Conservation (phyloP, 1,139 yeast genomes). For the Debaryomyces subglobosus region DNA sequence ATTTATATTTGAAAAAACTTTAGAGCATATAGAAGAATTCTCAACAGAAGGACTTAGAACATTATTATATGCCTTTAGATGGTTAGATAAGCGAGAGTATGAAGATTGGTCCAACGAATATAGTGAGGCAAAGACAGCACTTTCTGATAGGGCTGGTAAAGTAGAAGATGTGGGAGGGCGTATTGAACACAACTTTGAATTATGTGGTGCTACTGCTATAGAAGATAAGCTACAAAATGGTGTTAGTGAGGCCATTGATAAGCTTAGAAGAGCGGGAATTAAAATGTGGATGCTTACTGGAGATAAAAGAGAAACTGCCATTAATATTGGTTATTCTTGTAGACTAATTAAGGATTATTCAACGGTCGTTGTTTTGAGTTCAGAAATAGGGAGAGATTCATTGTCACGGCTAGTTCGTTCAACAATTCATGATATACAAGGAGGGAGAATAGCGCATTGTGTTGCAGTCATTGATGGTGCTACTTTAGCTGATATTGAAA, state of each 20-base stretch:
- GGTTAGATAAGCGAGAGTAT: slow-evolving; percentile 65
- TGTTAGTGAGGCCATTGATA: slow-evolving; percentile 91
- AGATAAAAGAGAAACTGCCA: slow-evolving; percentile 96
- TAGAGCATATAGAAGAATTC: slow-evolving; percentile 90
- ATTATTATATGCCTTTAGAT: slow-evolving; percentile 75
- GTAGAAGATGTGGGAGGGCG: slow-evolving; percentile 74
- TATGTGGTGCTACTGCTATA: slow-evolving; percentile 93
- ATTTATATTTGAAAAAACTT: slow-evolving; percentile 76
- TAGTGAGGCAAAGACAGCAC: slow-evolving; percentile 74
- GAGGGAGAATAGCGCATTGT: slow-evolving; percentile 84
- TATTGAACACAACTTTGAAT: slow-evolving; percentile 66
- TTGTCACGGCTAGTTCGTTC: slow-evolving; percentile 59
- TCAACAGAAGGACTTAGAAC: slow-evolving; percentile 95
- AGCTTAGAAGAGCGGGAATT: slow-evolving; percentile 88
- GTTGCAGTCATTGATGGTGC: slow-evolving; percentile 94
- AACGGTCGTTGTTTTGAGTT: slow-evolving; percentile 75
- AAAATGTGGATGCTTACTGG: slow-evolving; percentile 99
- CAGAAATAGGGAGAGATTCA: slow-evolving; percentile 55
- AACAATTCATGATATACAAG: slow-evolving; percentile 60
- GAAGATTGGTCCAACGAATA: slow-evolving; percentile 68
- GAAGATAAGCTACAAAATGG: slow-evolving; percentile 97
- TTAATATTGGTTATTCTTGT: slow-evolving; percentile 94
- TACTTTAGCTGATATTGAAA: slow-evolving; percentile 72
- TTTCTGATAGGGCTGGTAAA: slow-evolving; percentile 63
- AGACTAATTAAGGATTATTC: slow-evolving; percentile 91